Percentiles rank a stretch among this genome's conserved stretches.
Evolutionary conservation across 2,329 filamentous ascomycete genomes (phyloP).

Genomic region (Arthrobotrys conoides): DNA sequence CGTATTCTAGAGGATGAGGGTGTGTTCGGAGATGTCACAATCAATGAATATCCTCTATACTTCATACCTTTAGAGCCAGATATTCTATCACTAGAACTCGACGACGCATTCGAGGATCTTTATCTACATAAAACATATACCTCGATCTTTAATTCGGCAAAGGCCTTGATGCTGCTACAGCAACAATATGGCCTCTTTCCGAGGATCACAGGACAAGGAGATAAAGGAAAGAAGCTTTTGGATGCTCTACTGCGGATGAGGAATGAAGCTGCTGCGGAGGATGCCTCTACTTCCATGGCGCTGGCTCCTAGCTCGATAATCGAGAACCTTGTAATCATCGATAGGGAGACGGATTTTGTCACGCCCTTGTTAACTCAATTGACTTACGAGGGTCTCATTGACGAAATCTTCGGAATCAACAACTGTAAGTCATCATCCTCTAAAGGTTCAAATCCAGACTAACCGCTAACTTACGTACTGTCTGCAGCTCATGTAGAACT

Average conservation of each 20-base stretch:
- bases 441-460: neutral
- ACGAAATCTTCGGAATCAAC: conserved; percentile 91
- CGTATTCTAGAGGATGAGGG: conserved; percentile 92
- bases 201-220: conserved; percentile 93
- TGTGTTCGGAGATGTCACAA: conserved; percentile 90
- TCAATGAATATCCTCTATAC: conserved; percentile 86
- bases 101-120: conserved; percentile 87
- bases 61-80: conserved; percentile 95
- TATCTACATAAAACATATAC: conserved; percentile 93
- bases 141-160: conserved; percentile 87
- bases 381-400: conserved; percentile 95
- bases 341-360: conserved; percentile 93
- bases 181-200: conserved; percentile 93
- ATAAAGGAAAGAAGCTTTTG: conserved; percentile 89
- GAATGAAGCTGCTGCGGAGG: conserved; percentile 87
- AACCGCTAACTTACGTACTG: neutral
- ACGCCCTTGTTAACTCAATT: conserved; percentile 93
- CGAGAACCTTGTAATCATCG: conserved; percentile 93
- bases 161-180: conserved; percentile 94
- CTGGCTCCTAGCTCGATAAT: conserved; percentile 87
- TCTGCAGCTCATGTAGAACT: conserved; percentile 79
- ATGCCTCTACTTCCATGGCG: conserved; percentile 76
- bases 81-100: conserved; percentile 88
- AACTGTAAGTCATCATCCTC: conserved; percentile 71
- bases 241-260: conserved; percentile 92